A percentile compares a stretch with the other conserved stretches of the same genome.
Evolutionary conservation across 2,329 filamentous ascomycete species (phyloP).

Genomic region (Fusarium sp.): DNA sequence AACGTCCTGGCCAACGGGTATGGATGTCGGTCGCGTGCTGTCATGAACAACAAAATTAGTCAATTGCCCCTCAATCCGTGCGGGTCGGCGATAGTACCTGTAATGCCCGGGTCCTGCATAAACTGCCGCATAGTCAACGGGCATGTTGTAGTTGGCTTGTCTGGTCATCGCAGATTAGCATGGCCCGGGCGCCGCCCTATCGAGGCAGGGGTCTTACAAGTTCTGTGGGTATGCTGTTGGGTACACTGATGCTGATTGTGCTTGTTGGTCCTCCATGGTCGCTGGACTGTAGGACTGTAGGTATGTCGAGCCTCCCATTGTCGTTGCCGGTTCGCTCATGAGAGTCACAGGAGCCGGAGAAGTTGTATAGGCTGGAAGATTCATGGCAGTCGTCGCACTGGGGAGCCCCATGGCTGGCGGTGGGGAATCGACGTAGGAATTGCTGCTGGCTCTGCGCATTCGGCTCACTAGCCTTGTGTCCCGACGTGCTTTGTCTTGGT

Average conservation of each 20-base stretch:
- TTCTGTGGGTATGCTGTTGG: slow-evolving; percentile 48
- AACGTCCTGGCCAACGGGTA: slow-evolving; percentile 51
- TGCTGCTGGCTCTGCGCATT: slow-evolving; percentile 62
- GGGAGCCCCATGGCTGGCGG: slow-evolving; percentile 45
- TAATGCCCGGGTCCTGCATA: slow-evolving; percentile 51
- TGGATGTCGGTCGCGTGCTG: slow-evolving; percentile 53
- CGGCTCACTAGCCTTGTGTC: slow-evolving; percentile 66
- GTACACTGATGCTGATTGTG: slow-evolving; percentile 48
- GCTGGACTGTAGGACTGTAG: slow-evolving; percentile 62
- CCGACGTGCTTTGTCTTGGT: slow-evolving; percentile 68
- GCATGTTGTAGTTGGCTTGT: slow-evolving; percentile 53
- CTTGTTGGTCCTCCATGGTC: slow-evolving; percentile 56
- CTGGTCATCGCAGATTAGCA: slow-evolving; percentile 44
- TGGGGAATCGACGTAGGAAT: slow-evolving; percentile 54
- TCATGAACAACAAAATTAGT: slow-evolving; percentile 31
- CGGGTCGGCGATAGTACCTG: slow-evolving; percentile 47
- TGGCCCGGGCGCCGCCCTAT: slow-evolving; percentile 40
- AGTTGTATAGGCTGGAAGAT: slow-evolving; percentile 63
- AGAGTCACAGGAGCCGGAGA: slow-evolving; percentile 62
- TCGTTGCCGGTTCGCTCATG: slow-evolving; percentile 60
- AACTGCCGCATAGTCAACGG: slow-evolving; percentile 56
- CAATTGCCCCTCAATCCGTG: slow-evolving; percentile 9
- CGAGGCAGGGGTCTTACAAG: slow-evolving; percentile 47
- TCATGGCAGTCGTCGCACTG: slow-evolving; percentile 55
- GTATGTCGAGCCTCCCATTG: slow-evolving; percentile 56